Evolutionary conservation across 2,329 filamentous ascomycete genomes (phyloP), one percentile per base, ranked within the genome.

Genomic region (Cyphellophora attinorum): DNA sequence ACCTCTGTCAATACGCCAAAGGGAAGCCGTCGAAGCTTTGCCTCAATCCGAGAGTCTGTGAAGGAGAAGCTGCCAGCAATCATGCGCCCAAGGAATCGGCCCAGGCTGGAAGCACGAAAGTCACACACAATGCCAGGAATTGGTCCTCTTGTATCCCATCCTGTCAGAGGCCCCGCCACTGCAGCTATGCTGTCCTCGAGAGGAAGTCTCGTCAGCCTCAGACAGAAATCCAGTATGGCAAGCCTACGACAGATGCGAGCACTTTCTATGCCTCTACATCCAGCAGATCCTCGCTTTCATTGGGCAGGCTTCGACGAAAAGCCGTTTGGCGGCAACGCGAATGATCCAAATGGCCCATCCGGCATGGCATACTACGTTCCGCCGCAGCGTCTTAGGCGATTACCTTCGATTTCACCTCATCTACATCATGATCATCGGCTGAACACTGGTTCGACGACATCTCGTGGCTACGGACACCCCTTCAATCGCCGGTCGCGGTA

Each of bases 361-460:
- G n/a, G 21, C n/a, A 25, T 25, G 21, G 8, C 21, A 8, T 25
- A 25, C 21, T n/a, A 25, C 21, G n/a, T 25, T 25, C 21, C 21
- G 21, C 21, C 21, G 8, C 8, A n/a, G 21, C 21, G 21, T 25
- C 8, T 25, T 8, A n/a, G 21, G 8, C 21, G 21, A 25, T 25
- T 25, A n/a, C n/a, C 21, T n/a, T 25, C 21, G n/a, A 11, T 12
- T 78, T 85, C 80, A 3, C 81, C 82, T 6, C 82, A 86, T 57
- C 60, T 88, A 18, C 70, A 71, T 33, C 63, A 67, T 10, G 81
- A 86, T 51, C 68, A 72, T 38, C 65, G 77, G 11, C 66, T 72
- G 29, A 44, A 46, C 27, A 47, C 46, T 1, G 45, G 46, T 19
- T 47, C 45, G 4, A 36, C 38, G 15, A 38, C 37, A 4, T 46